Evolutionary conservation across 148 eudicot species (phyloP).

Genomic region (Spergularia bocconei): DNA sequence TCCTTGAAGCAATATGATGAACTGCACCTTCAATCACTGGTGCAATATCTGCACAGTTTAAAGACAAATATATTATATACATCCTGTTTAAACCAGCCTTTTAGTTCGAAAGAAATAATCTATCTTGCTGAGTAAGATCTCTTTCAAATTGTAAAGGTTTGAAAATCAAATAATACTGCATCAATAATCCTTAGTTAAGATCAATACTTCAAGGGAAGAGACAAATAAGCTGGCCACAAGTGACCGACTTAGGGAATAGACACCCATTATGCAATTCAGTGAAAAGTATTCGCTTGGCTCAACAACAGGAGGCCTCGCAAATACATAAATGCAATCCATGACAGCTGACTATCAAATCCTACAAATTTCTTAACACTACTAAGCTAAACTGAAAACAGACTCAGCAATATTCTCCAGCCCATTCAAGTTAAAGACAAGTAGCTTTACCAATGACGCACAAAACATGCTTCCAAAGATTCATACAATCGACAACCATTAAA

Average conservation of each 20-base stretch:
- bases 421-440: not conserved
- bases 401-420: not conserved
- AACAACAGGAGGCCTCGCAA: not conserved
- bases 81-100: not conserved
- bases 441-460: not conserved
- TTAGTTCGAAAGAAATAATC: not conserved
- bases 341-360: not conserved
- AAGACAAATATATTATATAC: not conserved
- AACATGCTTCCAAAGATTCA: too few relatives aligned
- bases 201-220: not conserved
- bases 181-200: not conserved
- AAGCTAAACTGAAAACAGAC: not conserved
- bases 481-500: too few relatives aligned
- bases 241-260: not conserved
- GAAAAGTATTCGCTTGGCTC: not conserved
- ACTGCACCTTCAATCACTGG: conserved; percentile 94
- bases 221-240: not conserved
- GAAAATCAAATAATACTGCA: too few relatives aligned
- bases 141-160: too few relatives aligned
- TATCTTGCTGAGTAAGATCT: not conserved
- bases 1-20: conserved; percentile 83
- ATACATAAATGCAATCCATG: not conserved
- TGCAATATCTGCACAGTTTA: conserved; percentile 64
- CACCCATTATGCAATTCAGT: not conserved
- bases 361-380: not conserved